phyloP scores from a whole-genome alignment of 2,329 filamentous ascomycete species.

The Stagonosporopsis tanaceti region DNA sequence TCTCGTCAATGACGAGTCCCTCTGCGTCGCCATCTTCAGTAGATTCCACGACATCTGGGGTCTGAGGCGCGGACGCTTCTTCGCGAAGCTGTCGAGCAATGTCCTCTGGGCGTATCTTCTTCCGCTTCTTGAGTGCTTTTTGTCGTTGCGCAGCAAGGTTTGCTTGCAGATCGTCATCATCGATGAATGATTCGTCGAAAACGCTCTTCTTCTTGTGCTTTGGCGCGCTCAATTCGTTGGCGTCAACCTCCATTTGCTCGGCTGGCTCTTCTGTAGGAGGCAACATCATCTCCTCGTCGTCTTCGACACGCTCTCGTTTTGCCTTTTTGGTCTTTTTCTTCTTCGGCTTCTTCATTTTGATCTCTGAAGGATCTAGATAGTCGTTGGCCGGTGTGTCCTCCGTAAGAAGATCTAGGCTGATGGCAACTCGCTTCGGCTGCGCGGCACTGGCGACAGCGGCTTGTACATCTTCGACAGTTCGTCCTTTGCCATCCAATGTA shows the following conservation, averaged over 20 bases:
- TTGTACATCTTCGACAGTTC: constrained; percentile 67
- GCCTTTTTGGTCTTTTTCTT: constrained; percentile 46
- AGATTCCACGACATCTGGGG: constrained; percentile 62
- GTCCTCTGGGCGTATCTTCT: constrained; percentile 85
- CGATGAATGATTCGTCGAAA: constrained; percentile 75
- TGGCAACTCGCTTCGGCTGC: constrained; percentile 70
- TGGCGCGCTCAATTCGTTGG: constrained; percentile 36
- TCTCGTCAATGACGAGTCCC: constrained; percentile 95
- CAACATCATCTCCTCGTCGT: constrained; percentile 66
- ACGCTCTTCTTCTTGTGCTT: constrained; percentile 69
- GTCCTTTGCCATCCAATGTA: constrained; percentile 81
- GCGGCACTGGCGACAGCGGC: constrained; percentile 62
- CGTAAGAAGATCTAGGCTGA: constrained; percentile 77
- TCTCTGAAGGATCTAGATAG: constrained; percentile 83
- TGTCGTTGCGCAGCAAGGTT: constrained; percentile 83
- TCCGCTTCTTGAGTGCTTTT: constrained; percentile 88
- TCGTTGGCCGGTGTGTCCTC: constrained; percentile 78
- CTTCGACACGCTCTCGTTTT: constrained; percentile 53
- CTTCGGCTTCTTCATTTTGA: constrained; percentile 79
- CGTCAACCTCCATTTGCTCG: constrained; percentile 77
- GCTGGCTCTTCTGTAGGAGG: constrained; percentile 42
- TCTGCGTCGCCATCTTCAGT: constrained; percentile 64
- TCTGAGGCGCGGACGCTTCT: constrained; percentile 61
- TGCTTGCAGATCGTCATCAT: constrained; percentile 92
- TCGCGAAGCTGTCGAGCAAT: constrained; percentile 80